Base-by-base conservation (phyloP, 23 red algal species). In the Chondrus crispus region DNA sequence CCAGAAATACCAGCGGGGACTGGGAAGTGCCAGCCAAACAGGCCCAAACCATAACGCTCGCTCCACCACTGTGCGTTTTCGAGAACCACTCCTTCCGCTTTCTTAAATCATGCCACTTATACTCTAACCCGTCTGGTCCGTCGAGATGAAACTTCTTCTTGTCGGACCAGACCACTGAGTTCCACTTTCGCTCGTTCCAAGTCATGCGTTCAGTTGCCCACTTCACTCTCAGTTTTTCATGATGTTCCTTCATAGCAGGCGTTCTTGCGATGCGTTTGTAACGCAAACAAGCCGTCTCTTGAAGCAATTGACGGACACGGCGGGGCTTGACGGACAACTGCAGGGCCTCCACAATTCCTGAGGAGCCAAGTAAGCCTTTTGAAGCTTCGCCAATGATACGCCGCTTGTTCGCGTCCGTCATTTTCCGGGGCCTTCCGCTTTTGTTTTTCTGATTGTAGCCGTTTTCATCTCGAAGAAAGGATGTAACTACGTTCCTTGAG, bases 31-130 rank as follows among this genome's bases (percentile, higher is more conserved):
- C 71, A 12, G 71, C 71, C 10, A 77, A 1, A 77, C 71, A 77
- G 11, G 71, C 71, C 1, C 71, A 77, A 40, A 42, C 22, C 38
- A 77, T 77, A 0, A 77, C 1, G 43, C 26, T 77, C 43, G 8
- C 37, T 16, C 11, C 37, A 0, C 0, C 1, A 77, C 71, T 77
- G 71, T 2, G 1, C 9, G 1, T 24, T 48, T 77, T 77, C 13
- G 71, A 77, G 43, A 77, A 77, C 71, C 71, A 77, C 43, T 77
- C 10, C 1, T 77, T 48, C 13, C 43, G 29, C 20, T 77, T 77
- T 9, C 1, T 1, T 16, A 44, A 0, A 44, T 47, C 71, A 40
- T 77, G 2, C 12, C 1, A 77, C 43, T 77, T 44, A 0, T 48
- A 77, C 9, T 8, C 71, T 16, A 77, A 44, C 9, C 44, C 44